These are phyloP conservation scores for Microdochium nivale DNA, from an alignment of 2,329 filamentous ascomycete species.

Conservation along the genomic window DNA sequence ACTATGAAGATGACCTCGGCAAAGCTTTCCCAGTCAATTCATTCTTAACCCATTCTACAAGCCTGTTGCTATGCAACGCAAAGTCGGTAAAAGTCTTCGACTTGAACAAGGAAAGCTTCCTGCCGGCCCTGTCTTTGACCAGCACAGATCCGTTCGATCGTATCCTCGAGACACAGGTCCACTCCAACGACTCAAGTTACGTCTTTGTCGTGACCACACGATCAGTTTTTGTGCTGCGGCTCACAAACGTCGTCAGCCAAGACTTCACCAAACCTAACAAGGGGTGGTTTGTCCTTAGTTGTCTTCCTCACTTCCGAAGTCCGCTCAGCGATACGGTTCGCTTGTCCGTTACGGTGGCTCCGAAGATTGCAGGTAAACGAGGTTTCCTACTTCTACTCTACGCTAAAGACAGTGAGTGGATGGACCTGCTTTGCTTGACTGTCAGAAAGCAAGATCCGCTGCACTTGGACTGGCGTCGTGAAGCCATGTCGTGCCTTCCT, in stretches of 20 bases:
- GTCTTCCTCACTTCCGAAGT: conserved; percentile 34
- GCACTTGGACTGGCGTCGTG: conserved; percentile 13
- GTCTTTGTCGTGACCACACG: conserved; percentile 19
- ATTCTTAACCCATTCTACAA: conserved; percentile 44
- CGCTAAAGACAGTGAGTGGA: conserved; percentile 12
- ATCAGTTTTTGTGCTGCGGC: conserved; percentile 16
- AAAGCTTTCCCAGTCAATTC: not conserved
- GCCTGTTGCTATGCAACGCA: conserved; percentile 25
- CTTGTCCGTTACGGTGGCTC: conserved; percentile 24
- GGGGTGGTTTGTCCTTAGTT: conserved; percentile 25
- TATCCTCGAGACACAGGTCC: conserved; percentile 17
- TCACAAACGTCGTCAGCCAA: conserved; percentile 8
- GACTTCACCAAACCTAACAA: conserved; percentile 11
- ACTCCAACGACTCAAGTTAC: conserved; percentile 16
- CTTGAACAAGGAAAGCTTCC: conserved; percentile 12
- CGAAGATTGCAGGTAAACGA: conserved; percentile 4
- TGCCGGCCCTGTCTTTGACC: conserved; percentile 16
- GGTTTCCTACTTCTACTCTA: conserved; percentile 16
- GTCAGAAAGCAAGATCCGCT: conserved; percentile 11
- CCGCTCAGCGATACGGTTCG: conserved; percentile 26
- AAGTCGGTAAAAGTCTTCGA: conserved; percentile 18
- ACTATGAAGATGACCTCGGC: conserved; percentile 19
- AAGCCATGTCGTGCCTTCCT: conserved; percentile 5
- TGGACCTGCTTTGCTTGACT: conserved; percentile 16
- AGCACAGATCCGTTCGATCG: conserved; percentile 10